Percentiles rank a stretch among this genome's conserved stretches.
phyloP scores from a whole-genome alignment of 176 grass and related monocot species.

The Oryza nivara region DNA sequence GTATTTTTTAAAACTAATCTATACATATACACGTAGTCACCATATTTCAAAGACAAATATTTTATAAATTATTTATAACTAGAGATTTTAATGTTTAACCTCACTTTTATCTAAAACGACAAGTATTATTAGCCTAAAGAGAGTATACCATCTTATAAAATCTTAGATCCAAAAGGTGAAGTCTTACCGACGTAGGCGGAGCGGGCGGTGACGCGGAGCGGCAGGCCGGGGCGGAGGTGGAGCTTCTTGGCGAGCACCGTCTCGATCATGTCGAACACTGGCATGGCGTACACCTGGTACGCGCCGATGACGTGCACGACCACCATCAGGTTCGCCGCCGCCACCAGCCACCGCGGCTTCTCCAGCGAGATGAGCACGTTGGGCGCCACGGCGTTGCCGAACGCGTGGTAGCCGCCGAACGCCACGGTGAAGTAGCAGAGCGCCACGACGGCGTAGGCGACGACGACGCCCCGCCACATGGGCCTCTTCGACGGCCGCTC shows the following conservation, averaged over 20 bases:
- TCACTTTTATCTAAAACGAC: no score
- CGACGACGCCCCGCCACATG: conserved; percentile 57
- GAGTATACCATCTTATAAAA: no score
- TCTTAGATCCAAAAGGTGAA: no score
- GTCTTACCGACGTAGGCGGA: conserved; percentile 36
- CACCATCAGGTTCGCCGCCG: conserved; percentile 46
- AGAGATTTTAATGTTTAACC: no score
- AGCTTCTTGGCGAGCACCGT: conserved; percentile 43
- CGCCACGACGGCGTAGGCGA: conserved; percentile 52
- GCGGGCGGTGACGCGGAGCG: conserved; percentile 25
- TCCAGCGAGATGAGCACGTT: conserved; percentile 57
- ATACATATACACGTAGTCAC: no score
- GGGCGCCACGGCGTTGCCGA: conserved; percentile 45
- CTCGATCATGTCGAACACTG: conserved; percentile 62
- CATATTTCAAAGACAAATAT: no score
- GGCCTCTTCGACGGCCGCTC: conserved; percentile 64
- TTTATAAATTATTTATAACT: no score
- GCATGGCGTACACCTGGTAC: conserved; percentile 68
- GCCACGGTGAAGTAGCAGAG: conserved; percentile 65
- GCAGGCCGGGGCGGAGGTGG: not conserved
- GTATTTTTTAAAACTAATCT: no score
- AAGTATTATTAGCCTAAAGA: no score
- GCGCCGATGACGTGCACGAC: conserved; percentile 57
- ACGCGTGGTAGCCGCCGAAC: conserved; percentile 57
- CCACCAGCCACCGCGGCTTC: conserved; percentile 54